These are phyloP conservation scores for Suhomyces yuchorum DNA, from an alignment of 1,139 yeast species.

Conservation along the genomic window DNA sequence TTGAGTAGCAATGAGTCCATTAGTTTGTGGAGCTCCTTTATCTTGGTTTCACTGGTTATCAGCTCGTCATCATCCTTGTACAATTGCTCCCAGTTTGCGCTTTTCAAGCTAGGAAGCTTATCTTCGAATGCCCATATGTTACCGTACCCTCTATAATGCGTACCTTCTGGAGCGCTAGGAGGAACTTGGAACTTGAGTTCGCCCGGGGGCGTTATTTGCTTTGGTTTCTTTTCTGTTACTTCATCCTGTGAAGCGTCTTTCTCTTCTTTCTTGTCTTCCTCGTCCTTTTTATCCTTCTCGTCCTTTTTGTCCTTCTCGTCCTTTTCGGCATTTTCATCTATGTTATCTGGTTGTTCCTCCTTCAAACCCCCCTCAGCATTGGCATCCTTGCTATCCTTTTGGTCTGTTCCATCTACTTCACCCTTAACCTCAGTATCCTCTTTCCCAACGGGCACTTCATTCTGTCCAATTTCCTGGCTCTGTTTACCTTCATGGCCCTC, in stretches of 20 bases:
- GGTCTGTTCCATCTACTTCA: neutral
- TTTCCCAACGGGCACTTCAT: neutral
- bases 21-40: constrained; percentile 67
- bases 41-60: constrained; percentile 55
- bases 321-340: neutral
- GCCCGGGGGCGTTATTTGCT: constrained; percentile 27
- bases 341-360: too few relatives aligned
- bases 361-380: too few relatives aligned
- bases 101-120: constrained; percentile 64
- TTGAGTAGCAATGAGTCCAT: constrained; percentile 69
- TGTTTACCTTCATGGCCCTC: neutral
- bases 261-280: constrained; percentile 3
- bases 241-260: neutral
- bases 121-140: constrained; percentile 79
- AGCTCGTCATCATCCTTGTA: constrained; percentile 52
- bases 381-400: neutral
- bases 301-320: neutral
- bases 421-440: neutral
- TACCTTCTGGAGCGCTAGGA: constrained; percentile 61
- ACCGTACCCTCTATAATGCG: constrained; percentile 77
- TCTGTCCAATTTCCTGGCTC: neutral
- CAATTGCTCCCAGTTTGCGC: constrained; percentile 68
- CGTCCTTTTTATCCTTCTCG: neutral
- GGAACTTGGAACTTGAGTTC: constrained; percentile 61
- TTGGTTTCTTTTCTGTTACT: neutral